These are phyloP conservation scores for Rhododendron ovatum DNA, from an alignment of 148 eudicot genomes.

Conservation along the genomic window DNA sequence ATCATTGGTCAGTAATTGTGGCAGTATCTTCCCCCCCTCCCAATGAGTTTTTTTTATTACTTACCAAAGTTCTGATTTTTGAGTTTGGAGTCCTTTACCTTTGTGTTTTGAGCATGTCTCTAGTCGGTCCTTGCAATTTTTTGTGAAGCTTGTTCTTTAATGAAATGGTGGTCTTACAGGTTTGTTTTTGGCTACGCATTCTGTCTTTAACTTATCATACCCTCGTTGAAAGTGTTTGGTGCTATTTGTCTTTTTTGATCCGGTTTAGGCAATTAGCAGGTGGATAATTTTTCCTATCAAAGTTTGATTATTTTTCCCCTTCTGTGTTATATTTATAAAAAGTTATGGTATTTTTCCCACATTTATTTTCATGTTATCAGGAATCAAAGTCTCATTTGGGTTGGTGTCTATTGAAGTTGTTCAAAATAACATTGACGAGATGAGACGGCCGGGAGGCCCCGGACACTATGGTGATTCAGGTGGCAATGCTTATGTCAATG, in stretches of 20 bases:
- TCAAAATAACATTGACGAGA: background rate
- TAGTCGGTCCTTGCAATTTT: background rate
- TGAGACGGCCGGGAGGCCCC: conserved; percentile 23
- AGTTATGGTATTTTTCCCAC: background rate
- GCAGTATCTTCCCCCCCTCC: background rate
- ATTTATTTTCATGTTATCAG: background rate
- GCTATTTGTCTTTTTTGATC: background rate
- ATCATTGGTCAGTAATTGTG: background rate
- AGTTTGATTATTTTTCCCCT: background rate
- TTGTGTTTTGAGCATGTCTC: background rate
- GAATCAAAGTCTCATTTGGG: background rate
- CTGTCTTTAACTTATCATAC: background rate
- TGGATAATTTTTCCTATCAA: background rate
- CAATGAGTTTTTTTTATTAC: background rate
- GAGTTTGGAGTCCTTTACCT: background rate
- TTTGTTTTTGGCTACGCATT: background rate
- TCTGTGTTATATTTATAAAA: background rate
- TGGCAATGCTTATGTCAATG: conserved; percentile 21
- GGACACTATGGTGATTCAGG: conserved; percentile 29
- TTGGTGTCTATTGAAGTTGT: background rate
- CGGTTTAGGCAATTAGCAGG: background rate
- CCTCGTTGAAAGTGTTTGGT: background rate
- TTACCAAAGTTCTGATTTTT: background rate
- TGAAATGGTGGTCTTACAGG: background rate
- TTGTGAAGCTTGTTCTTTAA: background rate